Evolutionary conservation across 495 filamentous ascomycete genomes (phyloP).

Genomic region (Aspergillus affinis): DNA sequence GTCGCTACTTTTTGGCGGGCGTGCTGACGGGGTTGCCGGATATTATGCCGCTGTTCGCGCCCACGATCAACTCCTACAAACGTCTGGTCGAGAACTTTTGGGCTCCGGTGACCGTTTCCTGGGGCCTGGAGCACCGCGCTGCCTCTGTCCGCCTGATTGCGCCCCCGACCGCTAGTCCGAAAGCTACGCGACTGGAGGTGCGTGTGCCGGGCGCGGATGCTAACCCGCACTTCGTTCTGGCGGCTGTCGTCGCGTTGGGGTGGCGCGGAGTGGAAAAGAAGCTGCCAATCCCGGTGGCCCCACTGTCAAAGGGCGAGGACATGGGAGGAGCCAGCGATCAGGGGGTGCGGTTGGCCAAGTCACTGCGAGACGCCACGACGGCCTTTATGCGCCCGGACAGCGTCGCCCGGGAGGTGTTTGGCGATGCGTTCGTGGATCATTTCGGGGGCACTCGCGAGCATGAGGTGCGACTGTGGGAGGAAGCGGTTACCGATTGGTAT

Average conservation of each 20-base stretch:
- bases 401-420: constrained; percentile 87
- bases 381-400: constrained; percentile 73
- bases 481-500: constrained; percentile 92
- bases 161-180: constrained; percentile 77
- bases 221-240: constrained; percentile 85
- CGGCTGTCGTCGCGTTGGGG: constrained; percentile 79
- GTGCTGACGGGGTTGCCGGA: constrained; percentile 86
- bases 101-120: constrained; percentile 95
- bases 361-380: constrained; percentile 74
- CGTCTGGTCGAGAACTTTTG: constrained; percentile 98
- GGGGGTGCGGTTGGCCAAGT: constrained; percentile 71
- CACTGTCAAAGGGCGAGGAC: constrained; percentile 76
- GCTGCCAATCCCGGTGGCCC: constrained; percentile 76
- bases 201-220: constrained; percentile 88
- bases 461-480: constrained; percentile 88
- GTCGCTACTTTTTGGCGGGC: constrained; percentile 91
- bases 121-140: constrained; percentile 93
- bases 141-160: constrained; percentile 87
- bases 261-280: constrained; percentile 91
- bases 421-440: constrained; percentile 93
- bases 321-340: constrained; percentile 65
- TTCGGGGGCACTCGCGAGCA: constrained; percentile 91
- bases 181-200: constrained; percentile 88
- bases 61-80: constrained; percentile 96
- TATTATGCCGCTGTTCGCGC: constrained; percentile 92